Conservation (phyloP, 2,329 filamentous ascomycete species). For the Microdochium bolleyi region DNA sequence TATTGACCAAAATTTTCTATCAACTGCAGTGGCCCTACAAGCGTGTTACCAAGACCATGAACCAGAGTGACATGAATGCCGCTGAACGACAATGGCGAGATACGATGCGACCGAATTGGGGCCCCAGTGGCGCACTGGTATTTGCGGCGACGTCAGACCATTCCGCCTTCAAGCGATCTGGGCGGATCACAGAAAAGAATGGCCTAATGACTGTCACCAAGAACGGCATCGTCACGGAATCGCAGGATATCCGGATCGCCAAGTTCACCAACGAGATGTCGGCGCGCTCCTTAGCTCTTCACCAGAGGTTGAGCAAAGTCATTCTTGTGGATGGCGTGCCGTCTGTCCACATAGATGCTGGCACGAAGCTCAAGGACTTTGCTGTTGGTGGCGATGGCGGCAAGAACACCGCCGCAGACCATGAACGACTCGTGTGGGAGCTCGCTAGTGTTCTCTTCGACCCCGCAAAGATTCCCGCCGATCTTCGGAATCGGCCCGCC, state of each 20-base stretch:
- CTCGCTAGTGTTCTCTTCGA: constrained; percentile 85
- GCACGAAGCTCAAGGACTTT: constrained; percentile 41
- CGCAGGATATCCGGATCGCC: constrained; percentile 56
- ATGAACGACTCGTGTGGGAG: constrained; percentile 77
- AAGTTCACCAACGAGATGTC: constrained; percentile 53
- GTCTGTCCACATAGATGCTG: constrained; percentile 37
- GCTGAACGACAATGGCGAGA: constrained; percentile 62
- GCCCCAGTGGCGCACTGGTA: constrained; percentile 64
- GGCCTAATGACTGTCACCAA: constrained; percentile 45
- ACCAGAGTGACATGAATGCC: constrained; percentile 52
- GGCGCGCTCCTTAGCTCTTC: constrained; percentile 44
- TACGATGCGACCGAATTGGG: constrained; percentile 73
- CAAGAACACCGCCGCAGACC: constrained; percentile 34
- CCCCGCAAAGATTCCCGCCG: constrained; percentile 38
- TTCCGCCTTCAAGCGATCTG: constrained; percentile 18
- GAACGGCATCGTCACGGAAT: constrained; percentile 52
- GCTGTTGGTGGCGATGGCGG: constrained; percentile 22
- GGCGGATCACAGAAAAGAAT: constrained; percentile 26
- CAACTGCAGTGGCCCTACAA: constrained; percentile 74
- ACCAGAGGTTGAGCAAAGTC: constrained; percentile 49
- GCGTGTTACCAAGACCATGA: constrained; percentile 62
- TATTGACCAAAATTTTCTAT: constrained; percentile 37
- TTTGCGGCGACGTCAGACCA: constrained; percentile 40
- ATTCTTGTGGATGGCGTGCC: constrained; percentile 50
- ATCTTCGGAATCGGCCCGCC: constrained; percentile 25